Evolutionary conservation across 176 grass and related monocot genomes (phyloP), one percentile per base, ranked within the genome.

Genomic region (Poa annua): DNA sequence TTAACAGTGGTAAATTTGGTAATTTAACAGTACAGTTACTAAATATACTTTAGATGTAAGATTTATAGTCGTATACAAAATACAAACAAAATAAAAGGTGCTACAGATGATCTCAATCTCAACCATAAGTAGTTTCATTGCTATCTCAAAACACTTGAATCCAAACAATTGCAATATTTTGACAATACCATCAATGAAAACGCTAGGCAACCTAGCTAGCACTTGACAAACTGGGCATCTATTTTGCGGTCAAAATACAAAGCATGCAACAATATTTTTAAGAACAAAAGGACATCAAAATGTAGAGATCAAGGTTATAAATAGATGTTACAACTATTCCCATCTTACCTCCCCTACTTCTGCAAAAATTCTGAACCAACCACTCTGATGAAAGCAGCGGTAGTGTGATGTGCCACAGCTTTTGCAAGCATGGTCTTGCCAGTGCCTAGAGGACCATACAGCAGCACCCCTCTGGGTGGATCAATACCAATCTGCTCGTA

Each of bases 401-500:
- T 97, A 11, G 95, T 97, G 84, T 97, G 95, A 77, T 97, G 80
- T 8, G 95, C 95, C 62, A 97, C 95, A 60, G 95, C 95, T 78
- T 94, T 94, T 21, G 95, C 95, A 87, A 97, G 95, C 95, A 97
- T 97, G 8, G 95, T 97, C 84, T 97, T 97, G 21, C 95, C 95
- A 34, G 95, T 97, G 44, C 95, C 95, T 52, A 92, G 95, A 26
- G 92, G 95, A 20, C 95, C 95, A 85, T 97, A 94, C 24, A 97
- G 86, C 24, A 97, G 95, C 48, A 97, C 95, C 36, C 95, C 95
- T 92, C 92, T 92, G 39, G 95, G 95, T 11, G 95, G 95, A 81
- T 92, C 95, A 83, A 97, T 97, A 84, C 95, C 95, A 79, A 97
- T 97, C 82, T 97, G 95, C 85, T 97, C 94, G 92, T 97, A 97